Base-by-base conservation (phyloP, 306 rosid genomes). In the Ziziphus jujuba region DNA sequence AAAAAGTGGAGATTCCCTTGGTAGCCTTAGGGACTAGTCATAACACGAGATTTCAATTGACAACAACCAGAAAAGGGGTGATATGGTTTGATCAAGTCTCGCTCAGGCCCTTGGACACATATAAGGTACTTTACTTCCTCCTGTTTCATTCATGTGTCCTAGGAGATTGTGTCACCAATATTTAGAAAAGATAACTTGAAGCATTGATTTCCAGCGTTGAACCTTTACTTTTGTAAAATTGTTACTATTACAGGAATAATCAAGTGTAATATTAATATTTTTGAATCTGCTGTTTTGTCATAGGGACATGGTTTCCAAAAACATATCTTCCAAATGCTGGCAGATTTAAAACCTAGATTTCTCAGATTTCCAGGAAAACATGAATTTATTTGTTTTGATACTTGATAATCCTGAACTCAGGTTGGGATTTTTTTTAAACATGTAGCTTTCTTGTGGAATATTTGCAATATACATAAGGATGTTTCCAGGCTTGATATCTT, bases 271-370 rank as follows among this genome's bases (percentile, higher is more conserved):
- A 58, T 55, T 34, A 61, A 31, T 71, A 28, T 66, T 36, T 52
- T 72, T 61, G 62, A 65, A 71, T 59, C 61, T 61, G 31, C 67
- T 79, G 16, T 65, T 73, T 63, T 78, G 75, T 33, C 58, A 23
- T 78, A 91, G 97, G 95, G 95, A 55, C 97, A 83, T 71, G 96
- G 96, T 69, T 91, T 91, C 79, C 91, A 93, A 54, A 87, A 22
- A 56, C 96, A 91, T 28, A 87, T 91, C 56, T 63, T 70, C n/a
- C 63, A 72, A 80, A 86, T 86, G 91, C 28, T 88, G 71, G 67
- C 62, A 61, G 82, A 73, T 72, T 21, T 91, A 75, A 79, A 88
- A 72, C 96, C 97, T 33, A 84, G 66, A 65, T 91, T 91, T 76
- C 8, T 91, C 72, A 88, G 97, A 87, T 91, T 91, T 83, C 97